Evolutionary conservation across 257 asterid genomes (phyloP).

Genomic region (Solanum tarapatanum): DNA sequence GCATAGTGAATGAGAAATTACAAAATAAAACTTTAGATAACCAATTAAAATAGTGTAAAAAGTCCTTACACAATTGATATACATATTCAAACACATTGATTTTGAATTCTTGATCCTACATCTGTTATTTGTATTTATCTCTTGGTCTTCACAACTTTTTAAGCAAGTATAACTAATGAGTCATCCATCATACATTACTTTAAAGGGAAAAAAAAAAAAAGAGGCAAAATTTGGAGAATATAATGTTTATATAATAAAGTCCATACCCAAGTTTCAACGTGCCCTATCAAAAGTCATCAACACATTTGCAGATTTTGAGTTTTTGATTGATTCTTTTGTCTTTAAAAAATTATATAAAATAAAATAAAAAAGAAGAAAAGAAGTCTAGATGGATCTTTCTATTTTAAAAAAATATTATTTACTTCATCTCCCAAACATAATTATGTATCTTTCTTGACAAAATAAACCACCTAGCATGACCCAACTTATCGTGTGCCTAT

Average conservation of each 20-base stretch:
- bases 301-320: not conserved
- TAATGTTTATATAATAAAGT: not conserved
- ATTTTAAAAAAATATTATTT: not conserved
- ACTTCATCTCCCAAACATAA: constrained; percentile 3
- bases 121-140: not conserved
- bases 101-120: not conserved
- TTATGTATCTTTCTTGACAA: constrained; percentile 16
- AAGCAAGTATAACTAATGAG: not conserved
- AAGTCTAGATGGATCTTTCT: constrained; percentile 32
- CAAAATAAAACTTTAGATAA: not conserved
- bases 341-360: not conserved
- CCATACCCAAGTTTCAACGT: not conserved
- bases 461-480: constrained; percentile 11
- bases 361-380: not conserved
- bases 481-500: constrained; percentile 55
- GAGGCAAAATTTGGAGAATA: not conserved
- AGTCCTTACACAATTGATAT: not conserved
- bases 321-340: constrained; percentile 13
- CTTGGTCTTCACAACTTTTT: not conserved
- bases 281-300: constrained; percentile 6
- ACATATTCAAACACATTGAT: not conserved
- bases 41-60: not conserved
- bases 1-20: not conserved
- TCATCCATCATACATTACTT: not conserved
- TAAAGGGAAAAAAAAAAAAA: not conserved